Evolutionary conservation across 768 basidiomycete species (phyloP), one percentile per base, ranked within the genome.

Genomic region (Gloeostereum incarnatum): DNA sequence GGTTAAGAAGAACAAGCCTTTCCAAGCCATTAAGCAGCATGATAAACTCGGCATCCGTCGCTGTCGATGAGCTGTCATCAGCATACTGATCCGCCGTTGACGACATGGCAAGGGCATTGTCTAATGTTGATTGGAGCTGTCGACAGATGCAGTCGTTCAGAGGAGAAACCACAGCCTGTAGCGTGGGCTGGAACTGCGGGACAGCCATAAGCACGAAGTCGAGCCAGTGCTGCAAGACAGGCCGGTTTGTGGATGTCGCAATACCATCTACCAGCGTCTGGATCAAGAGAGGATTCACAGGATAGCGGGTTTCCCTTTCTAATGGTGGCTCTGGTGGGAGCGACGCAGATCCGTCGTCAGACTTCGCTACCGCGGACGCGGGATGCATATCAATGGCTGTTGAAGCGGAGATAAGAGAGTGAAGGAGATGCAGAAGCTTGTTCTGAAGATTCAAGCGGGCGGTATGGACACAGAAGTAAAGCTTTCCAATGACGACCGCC

Each of bases 171-270:
- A 81, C 69, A 7, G 70, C 63, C 36, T 81, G 75, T 1, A 88
- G 62, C 2, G 74, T 64, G 14, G 79, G 78, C 41, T 84, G 82
- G 52, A 91, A 87, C 48, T 90, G 87, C 3, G 89, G 81, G 13
- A 93, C 62, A 1, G 90, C 87, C 79, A 88, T 87, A 38, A 94
- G 71, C 42, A 97, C 70, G 55, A 99, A 98, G 54, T 98, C 94
- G 19, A 98, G 68, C 94, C 94, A 98, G 49, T 96, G 89, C 51
- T 96, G 93, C 21, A 94, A 57, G 18, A 94, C 72, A 1, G 89
- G 71, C 20, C 81, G 75, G 58, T 94, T 96, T 21, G 70, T 58
- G 7, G 68, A 61, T 4, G 65, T 55, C 8, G 79, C 64, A 33
- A 98, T 76, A 2, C 88, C 94, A 51, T 94, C 88, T 13, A 83